Base-by-base conservation (phyloP, 2,329 filamentous ascomycete genomes). In the Capronia americana region DNA sequence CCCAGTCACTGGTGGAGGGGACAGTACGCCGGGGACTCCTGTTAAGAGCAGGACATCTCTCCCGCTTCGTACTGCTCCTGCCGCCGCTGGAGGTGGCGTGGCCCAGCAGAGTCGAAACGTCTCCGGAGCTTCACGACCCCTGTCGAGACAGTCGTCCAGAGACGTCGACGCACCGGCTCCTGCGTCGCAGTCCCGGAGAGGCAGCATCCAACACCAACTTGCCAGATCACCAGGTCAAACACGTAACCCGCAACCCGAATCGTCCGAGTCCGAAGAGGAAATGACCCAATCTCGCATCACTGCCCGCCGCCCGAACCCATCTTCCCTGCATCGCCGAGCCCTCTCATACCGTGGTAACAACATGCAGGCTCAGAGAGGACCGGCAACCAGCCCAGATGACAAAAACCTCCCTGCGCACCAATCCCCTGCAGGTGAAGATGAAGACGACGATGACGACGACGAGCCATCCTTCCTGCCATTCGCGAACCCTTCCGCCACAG, bases 391-490 rank as follows among this genome's bases (percentile, higher is more conserved):
- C 24, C 53, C 60, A 4, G 55, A 34, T 20, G 57, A 68, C 3
- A 30, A 73, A 1, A 65, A 55, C n/a, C n/a, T n/a, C n/a, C 71
- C 73, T 28, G 71, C 71, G 1, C 75, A 76, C 28, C 77, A 76
- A 3, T 17, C 38, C 1, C 76, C 76, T 7, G 70, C 70, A 7
- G 24, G 54, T 70, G 76, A 46, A 61, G 77, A 73, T 38, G 63
- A 60, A n/a, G 61, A 64, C 4, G 61, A 81, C 26, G 80, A 80
- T 12, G 72, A 74, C 6, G 80, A 82, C 41, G 80, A 82, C 23
- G 75, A 80, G 0, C 81, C 80, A 0, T 79, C 81, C 2, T 83
- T 84, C 63, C 74, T 83, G 0, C 81, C 81, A 1, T 72, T 82
- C 23, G 70, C 74, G 41, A 63, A 66, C 58, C 51, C 30, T 26